Percentiles rank a stretch among this genome's conserved stretches.
phyloP scores from a whole-genome alignment of 73 alveolate species.

The Durusdinium trenchii region DNA sequence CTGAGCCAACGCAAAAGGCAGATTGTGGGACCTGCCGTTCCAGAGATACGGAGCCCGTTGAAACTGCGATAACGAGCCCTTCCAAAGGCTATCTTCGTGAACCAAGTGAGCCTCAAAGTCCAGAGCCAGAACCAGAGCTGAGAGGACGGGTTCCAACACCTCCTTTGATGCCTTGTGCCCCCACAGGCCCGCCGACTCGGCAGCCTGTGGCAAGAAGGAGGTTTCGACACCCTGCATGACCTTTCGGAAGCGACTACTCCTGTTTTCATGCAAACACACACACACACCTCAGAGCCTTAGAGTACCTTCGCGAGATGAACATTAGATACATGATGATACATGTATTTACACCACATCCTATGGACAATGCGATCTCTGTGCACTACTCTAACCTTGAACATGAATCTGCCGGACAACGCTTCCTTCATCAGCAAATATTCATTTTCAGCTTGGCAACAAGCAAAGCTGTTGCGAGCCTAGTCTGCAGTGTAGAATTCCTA shows the following conservation, averaged over 20 bases:
- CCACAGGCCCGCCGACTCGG: conserved; percentile 70
- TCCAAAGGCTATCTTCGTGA: neutral
- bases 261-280: too few species aligned
- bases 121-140: neutral
- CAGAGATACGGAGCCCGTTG: neutral
- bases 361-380: too few species aligned
- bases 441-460: conserved; percentile 61
- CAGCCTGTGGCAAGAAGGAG: conserved; percentile 90
- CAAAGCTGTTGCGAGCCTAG: conserved; percentile 77
- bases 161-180: conserved; percentile 90
- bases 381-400: neutral
- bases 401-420: neutral
- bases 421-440: neutral
- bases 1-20: neutral
- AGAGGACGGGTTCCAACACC: conserved; percentile 36
- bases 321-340: too few species aligned
- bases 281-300: too few species aligned
- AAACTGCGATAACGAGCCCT: neutral
- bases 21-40: too few species aligned
- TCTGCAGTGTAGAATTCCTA: conserved; percentile 60
- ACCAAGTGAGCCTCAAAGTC: neutral
- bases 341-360: too few species aligned
- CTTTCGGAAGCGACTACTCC: conserved; percentile 23
- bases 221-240: conserved; percentile 51
- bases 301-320: too few species aligned